phyloP scores from a whole-genome alignment of 169 alveolate species.

The Cyclospora cayetanensis region DNA sequence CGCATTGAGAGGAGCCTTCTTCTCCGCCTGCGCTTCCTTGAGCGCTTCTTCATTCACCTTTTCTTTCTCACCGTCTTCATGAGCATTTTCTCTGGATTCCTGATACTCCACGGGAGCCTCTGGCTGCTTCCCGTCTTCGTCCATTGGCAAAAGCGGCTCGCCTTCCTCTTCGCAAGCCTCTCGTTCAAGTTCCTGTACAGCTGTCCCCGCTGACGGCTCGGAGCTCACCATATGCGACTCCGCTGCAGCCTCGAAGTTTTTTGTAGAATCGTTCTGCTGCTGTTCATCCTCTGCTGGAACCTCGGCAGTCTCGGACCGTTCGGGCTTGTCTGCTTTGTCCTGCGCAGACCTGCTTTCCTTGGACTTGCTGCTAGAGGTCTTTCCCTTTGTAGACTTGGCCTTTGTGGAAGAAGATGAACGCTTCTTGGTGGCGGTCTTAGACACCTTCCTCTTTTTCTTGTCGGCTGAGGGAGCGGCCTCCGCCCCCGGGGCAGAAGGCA shows the following conservation, averaged over 20 bases:
- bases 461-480: not conserved
- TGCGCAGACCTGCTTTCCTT: not conserved
- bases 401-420: constrained; percentile 21
- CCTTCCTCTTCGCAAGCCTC: not conserved
- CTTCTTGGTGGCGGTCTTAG: constrained; percentile 1
- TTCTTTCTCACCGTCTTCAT: not conserved
- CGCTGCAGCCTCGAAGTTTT: not conserved
- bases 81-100: not conserved
- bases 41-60: not conserved
- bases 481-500: constrained; percentile 2
- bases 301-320: not conserved
- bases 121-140: not conserved
- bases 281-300: not conserved
- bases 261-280: not conserved
- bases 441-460: not conserved
- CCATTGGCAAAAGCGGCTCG: not conserved
- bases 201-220: too few species aligned
- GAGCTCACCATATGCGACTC: too few species aligned
- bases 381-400: not conserved
- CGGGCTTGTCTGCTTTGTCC: not conserved
- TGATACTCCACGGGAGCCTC: not conserved
- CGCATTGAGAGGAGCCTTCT: not conserved
- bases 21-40: not conserved
- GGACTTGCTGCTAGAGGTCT: not conserved
- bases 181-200: not conserved